Base-by-base conservation (phyloP, 306 rosid genomes). In the Malus asiatica region DNA sequence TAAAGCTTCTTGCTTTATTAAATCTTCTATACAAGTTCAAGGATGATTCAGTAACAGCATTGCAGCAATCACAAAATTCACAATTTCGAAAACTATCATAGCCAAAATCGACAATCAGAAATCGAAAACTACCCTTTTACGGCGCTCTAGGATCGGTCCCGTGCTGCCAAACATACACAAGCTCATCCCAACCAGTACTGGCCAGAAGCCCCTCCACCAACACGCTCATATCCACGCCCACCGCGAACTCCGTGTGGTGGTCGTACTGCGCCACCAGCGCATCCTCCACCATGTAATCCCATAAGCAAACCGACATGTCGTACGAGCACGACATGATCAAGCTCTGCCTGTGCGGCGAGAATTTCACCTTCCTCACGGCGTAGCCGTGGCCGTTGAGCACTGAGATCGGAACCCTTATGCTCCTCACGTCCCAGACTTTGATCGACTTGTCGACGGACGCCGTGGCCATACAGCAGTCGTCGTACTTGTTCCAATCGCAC, bases 181-280 rank as follows among this genome's bases (percentile, higher is more conserved):
- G 93, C 84, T 92, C 97, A 69, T 95, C 97, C 99, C 99, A 95
- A 2, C 97, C 97, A 2, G 97, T 89, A 55, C 97, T 95, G 0
- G 99, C 97, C 59, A 95, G 78, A 48, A 95, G 88, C 30, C 99
- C 99, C 65, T 95, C 97, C 29, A 92, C 97, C 18, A 95, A 90
- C 19, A 95, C 96, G 16, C 98, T 95, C 93, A 92, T 84, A 77
- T 92, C 99, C 0, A 92, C 87, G n/a, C 99, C 99, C 18, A 95
- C 99, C 0, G 96, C 93, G 67, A 95, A 95, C 69, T 95, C 97
- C 0, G 93, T 86, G 42, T 92, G 99, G 44, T 95, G 97, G 72
- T 92, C 99, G 35, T 90, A 92, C 22, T 93, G 82, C 66, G 90
- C 92, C n/a, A 95, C 85, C 35, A 92, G 85, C 3, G 98, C 90